These are phyloP conservation scores for Paecilomyces formosus DNA, from an alignment of 2,329 filamentous ascomycete species.

Conservation along the genomic window DNA sequence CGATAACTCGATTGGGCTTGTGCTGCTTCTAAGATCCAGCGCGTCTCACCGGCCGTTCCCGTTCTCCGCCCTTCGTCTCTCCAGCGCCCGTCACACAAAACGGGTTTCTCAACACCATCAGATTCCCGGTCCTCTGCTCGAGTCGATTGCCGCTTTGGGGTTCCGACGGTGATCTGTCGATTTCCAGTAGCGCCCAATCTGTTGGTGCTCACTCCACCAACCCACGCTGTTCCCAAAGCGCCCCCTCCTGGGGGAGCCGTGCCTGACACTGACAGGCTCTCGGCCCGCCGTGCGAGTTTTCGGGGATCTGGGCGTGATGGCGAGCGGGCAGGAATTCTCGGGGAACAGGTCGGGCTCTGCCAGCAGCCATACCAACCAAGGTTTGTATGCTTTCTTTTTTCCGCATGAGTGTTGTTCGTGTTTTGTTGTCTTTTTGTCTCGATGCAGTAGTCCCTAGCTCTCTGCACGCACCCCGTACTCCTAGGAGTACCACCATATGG, in stretches of 20 bases:
- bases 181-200: not conserved
- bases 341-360: conserved; percentile 7
- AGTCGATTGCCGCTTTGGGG: not conserved
- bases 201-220: not conserved
- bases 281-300: conserved; percentile 4
- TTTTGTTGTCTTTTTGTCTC: not conserved
- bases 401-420: not conserved
- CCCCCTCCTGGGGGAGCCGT: not conserved
- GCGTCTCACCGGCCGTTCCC: conserved; percentile 2
- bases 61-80: conserved; percentile 5
- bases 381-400: conserved; percentile 12
- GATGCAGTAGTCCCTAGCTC: not conserved
- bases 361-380: conserved; percentile 13
- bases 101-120: not conserved
- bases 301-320: conserved; percentile 11
- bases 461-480: not conserved
- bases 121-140: not conserved
- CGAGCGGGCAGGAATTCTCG: conserved; percentile 11
- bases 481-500: no score
- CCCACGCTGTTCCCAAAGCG: not conserved
- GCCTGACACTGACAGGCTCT: not conserved
- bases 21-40: conserved; percentile 5
- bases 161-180: not conserved
- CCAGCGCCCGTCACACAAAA: not conserved
- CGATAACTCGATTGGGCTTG: conserved; percentile 13